Evolutionary conservation across 768 basidiomycete genomes (phyloP).

Genomic region (Cystobasidium tubakii): DNA sequence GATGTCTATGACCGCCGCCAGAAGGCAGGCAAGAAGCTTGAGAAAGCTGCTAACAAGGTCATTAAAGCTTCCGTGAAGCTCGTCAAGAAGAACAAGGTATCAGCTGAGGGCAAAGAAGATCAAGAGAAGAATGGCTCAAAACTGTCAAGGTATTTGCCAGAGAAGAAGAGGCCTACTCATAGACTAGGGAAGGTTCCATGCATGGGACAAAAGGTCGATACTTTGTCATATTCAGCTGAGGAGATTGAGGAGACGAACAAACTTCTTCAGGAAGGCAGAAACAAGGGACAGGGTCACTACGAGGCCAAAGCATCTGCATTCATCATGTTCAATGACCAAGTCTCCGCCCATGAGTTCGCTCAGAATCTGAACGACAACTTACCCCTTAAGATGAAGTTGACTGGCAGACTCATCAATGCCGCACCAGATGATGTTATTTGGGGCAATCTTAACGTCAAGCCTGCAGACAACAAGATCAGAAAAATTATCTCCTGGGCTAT

Average conservation of each 20-base stretch:
- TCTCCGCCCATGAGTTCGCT: conserved; percentile 70
- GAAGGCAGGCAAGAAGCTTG: conserved; percentile 69
- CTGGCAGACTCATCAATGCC: conserved; percentile 68
- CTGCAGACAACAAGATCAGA: conserved; percentile 73
- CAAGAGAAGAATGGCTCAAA: conserved; percentile 31
- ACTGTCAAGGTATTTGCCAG: conserved; percentile 63
- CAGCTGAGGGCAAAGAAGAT: conserved; percentile 41
- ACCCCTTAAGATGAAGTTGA: conserved; percentile 55
- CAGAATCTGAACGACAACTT: conserved; percentile 16
- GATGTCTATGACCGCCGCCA: conserved; percentile 70
- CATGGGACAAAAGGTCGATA: conserved; percentile 81
- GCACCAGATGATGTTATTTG: conserved; percentile 85
- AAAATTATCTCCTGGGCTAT: conserved; percentile 71
- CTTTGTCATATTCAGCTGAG: conserved; percentile 73
- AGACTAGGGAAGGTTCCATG: conserved; percentile 56
- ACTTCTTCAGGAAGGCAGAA: conserved; percentile 53
- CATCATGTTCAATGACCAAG: conserved; percentile 83
- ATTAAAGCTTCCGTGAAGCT: conserved; percentile 63
- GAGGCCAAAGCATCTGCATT: conserved; percentile 53
- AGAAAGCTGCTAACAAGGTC: conserved; percentile 73
- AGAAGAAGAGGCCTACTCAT: conserved; percentile 69
- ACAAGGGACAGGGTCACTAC: conserved; percentile 46
- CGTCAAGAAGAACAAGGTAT: conserved; percentile 46
- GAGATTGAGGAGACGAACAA: conserved; percentile 56
- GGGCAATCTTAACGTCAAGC: conserved; percentile 79